Evolutionary conservation across 164 flowering plant genomes (phyloP), one percentile per base, ranked within the genome.

Genomic region (Saururus chinensis): DNA sequence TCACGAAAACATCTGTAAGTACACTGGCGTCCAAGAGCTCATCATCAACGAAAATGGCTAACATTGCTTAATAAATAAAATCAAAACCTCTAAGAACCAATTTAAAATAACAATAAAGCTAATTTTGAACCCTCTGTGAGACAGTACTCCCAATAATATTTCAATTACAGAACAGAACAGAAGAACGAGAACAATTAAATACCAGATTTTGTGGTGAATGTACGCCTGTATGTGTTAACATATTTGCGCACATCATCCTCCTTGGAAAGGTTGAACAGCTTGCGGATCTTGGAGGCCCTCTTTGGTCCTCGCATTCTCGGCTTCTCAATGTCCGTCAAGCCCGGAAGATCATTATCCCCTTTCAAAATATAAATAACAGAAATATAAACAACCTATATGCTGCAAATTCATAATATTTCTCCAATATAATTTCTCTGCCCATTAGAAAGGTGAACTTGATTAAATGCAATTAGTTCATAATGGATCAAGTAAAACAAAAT

Each of bases 281-380:
- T 79, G 40, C 75, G 72, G 51, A 79, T 74, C 75, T 76, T 79
- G 0, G 80, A 76, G 4, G 82, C 82, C 68, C 82, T 79, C 74
- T 79, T 79, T 25, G 78, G 82, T 51, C 82, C 82, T 37, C 82
- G 72, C 82, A 79, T 79, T 52, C 82, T 74, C 40, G 80, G 82
- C 53, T 76, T 79, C 70, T 79, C 82, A 5, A 58, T 66, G 58
- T 76, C 80, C 7, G 80, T 79, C 35, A 79, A 53, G 1, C 82
- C 80, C 12, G 80, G 80, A 13, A 79, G 75, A 60, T 79, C 79
- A 60, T 66, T 72, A 37, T 79, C 80, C 35, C 69, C 69, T 66
- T 25, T 53, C 23, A 23, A 24, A 59, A 37, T 55, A 48, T 40
- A n/a, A 19, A 55, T 30, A 48, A 23, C 21, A 41, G 9, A 26